These are phyloP conservation scores for Sclerotinia subarctica DNA, from an alignment of 2,329 filamentous ascomycete species.

Conservation along the genomic window DNA sequence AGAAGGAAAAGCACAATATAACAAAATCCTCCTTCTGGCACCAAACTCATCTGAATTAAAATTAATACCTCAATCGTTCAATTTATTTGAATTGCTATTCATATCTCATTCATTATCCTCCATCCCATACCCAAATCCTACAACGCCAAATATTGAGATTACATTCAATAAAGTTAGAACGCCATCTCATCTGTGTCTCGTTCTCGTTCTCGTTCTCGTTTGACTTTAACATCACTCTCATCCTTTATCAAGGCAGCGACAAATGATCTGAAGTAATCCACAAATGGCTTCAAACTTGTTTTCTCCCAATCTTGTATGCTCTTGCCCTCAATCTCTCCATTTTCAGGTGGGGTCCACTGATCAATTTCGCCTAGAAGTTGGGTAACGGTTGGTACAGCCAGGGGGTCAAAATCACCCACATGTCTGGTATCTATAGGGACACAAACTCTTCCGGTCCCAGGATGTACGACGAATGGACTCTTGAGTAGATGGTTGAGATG, in stretches of 20 bases:
- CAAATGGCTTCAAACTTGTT: slow-evolving; percentile 88
- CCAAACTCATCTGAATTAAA: background rate
- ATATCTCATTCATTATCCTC: background rate
- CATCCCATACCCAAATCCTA: background rate
- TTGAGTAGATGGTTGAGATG: slow-evolving; percentile 98
- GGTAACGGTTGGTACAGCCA: slow-evolving; percentile 85
- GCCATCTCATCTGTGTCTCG: slow-evolving; percentile 57
- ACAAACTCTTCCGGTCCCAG: slow-evolving; percentile 89
- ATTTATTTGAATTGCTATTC: background rate
- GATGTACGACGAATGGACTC: slow-evolving; percentile 93
- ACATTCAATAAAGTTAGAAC: slow-evolving; percentile 45
- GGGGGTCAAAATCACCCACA: slow-evolving; percentile 81
- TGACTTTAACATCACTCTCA: slow-evolving; percentile 53
- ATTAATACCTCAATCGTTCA: background rate
- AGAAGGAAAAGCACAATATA: background rate
- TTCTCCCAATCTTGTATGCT: slow-evolving; percentile 87
- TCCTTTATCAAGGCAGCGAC: slow-evolving; percentile 78
- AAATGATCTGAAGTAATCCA: slow-evolving; percentile 84
- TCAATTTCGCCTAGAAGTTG: slow-evolving; percentile 83
- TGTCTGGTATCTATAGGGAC: slow-evolving; percentile 80
- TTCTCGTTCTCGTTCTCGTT: slow-evolving; percentile 50
- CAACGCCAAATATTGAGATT: background rate
- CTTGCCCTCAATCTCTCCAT: slow-evolving; percentile 46
- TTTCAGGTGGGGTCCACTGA: slow-evolving; percentile 58
- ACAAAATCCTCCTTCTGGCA: no score